Percentiles rank a stretch among this genome's conserved stretches.
phyloP scores from a whole-genome alignment of 495 filamentous ascomycete genomes.

The Penicillium mononematosum region DNA sequence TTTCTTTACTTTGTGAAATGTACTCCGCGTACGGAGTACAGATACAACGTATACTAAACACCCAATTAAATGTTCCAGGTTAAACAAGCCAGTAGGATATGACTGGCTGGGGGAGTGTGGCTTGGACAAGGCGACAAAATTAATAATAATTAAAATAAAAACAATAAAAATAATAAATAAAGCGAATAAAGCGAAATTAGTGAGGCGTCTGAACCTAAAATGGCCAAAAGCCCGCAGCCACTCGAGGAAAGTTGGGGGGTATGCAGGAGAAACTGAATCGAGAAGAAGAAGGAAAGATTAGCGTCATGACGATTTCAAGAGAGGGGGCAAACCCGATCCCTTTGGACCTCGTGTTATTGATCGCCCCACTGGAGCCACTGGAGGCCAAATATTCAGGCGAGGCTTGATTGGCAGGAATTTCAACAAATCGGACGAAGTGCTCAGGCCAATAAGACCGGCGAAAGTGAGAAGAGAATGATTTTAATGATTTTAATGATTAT shows the following conservation, averaged over 20 bases:
- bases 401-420: slow-evolving; percentile 9
- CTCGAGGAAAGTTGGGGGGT: neutral
- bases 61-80: neutral
- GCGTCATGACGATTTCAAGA: slow-evolving; percentile 3
- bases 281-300: slow-evolving; percentile 7
- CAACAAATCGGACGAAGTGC: slow-evolving; percentile 16
- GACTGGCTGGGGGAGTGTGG: neutral
- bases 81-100: neutral
- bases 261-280: slow-evolving; percentile 8
- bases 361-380: slow-evolving; percentile 13
- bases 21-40: neutral
- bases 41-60: neutral
- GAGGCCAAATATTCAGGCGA: neutral
- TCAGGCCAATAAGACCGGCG: slow-evolving; percentile 7
- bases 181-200: neutral
- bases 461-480: neutral
- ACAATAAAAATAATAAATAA: neutral
- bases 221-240: neutral
- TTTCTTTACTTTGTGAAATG: neutral
- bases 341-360: slow-evolving; percentile 17
- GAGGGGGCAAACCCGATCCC: neutral
- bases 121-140: neutral
- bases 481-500: neutral
- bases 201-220: slow-evolving; percentile 6
- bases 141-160: neutral